Conservation (phyloP, 2,329 filamentous ascomycete species). For the Ascochyta koolunga region DNA sequence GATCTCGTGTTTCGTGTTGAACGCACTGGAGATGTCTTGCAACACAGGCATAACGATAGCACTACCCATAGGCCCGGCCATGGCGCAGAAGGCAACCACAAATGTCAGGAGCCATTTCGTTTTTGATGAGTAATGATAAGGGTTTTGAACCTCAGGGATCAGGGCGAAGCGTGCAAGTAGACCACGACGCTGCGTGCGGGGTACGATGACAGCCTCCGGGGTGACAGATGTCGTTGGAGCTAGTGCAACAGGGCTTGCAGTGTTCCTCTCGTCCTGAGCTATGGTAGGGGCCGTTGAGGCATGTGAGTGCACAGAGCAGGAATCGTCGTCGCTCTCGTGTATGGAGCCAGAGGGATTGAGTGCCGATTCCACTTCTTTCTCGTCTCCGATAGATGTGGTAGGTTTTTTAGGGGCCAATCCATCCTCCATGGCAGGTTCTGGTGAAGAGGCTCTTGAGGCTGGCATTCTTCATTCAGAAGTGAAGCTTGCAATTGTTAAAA, state of each 20-base stretch:
- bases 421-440: conserved; percentile 4
- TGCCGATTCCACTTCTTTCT: conserved; percentile 8
- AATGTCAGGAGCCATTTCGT: conserved; percentile 87
- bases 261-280: conserved; percentile 24
- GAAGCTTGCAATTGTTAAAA: not conserved
- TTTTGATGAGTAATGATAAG: conserved; percentile 72
- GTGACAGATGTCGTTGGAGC: conserved; percentile 41
- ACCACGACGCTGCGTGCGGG: conserved; percentile 67
- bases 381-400: conserved; percentile 1
- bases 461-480: conserved; percentile 9
- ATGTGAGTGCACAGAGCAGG: conserved; percentile 21
- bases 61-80: conserved; percentile 81
- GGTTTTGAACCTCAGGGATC: conserved; percentile 78
- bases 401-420: conserved; percentile 10
- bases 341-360: conserved; percentile 2
- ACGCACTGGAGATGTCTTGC: conserved; percentile 41
- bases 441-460: conserved; percentile 1
- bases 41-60: conserved; percentile 73
- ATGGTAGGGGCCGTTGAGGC: conserved; percentile 25
- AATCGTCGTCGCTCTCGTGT: conserved; percentile 8
- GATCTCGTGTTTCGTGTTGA: conserved; percentile 40
- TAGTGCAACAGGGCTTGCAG: conserved; percentile 24
- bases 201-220: conserved; percentile 55
- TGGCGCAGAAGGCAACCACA: conserved; percentile 76
- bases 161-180: conserved; percentile 73